These are phyloP conservation scores for Triticum timopheevii DNA, from an alignment of 176 grass and related monocot genomes.

Conservation along the genomic window DNA sequence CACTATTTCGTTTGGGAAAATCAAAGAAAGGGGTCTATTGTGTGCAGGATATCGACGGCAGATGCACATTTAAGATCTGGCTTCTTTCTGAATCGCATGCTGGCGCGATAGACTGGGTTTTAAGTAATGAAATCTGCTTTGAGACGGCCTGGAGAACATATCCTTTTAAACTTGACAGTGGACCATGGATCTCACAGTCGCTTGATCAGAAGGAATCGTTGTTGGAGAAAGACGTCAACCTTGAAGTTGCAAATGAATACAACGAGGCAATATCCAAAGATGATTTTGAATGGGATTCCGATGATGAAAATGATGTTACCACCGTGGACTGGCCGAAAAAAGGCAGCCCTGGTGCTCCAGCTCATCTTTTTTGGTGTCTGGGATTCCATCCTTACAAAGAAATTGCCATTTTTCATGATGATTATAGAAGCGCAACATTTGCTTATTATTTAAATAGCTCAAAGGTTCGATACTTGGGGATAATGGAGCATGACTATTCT, in stretches of 20 bases:
- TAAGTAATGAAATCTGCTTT: not conserved
- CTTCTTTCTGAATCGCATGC: not conserved
- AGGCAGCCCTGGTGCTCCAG: not conserved
- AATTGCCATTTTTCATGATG: not conserved
- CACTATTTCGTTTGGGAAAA: not conserved
- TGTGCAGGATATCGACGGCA: not conserved
- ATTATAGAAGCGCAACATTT: not conserved
- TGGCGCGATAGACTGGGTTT: not conserved
- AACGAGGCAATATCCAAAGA: not conserved
- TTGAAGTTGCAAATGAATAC: not conserved
- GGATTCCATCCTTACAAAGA: slow-evolving; percentile 11
- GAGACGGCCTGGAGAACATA: not conserved
- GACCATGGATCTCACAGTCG: no score
- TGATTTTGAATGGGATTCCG: not conserved
- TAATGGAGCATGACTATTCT: not conserved
- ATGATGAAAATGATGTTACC: not conserved
- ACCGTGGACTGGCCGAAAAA: not conserved
- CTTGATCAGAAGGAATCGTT: not conserved
- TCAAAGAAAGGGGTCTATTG: not conserved
- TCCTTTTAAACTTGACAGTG: not conserved
- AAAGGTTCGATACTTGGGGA: not conserved
- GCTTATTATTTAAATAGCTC: not conserved
- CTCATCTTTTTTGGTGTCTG: not conserved
- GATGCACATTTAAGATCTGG: not conserved
- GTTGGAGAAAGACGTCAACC: not conserved